These are phyloP conservation scores for Castanopsis chinensis DNA, from an alignment of 306 rosid species.

Conservation along the genomic window DNA sequence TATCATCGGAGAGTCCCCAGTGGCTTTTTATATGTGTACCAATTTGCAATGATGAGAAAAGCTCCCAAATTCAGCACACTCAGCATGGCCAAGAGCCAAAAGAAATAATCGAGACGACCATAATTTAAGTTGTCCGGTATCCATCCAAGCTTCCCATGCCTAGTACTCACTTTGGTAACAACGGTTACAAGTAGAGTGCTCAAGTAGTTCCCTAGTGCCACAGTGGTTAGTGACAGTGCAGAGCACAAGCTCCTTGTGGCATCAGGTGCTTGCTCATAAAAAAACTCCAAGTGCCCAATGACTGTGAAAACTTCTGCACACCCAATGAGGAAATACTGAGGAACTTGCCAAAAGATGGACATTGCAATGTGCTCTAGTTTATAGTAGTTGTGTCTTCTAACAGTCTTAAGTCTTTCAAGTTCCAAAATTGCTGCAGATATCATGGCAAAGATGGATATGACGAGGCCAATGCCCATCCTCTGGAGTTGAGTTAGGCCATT, in stretches of 20 bases:
- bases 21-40: slow-evolving; percentile 54
- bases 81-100: slow-evolving; percentile 38
- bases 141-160: slow-evolving; percentile 44
- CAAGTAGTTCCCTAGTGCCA: slow-evolving; percentile 49
- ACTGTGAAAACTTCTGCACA: slow-evolving; percentile 47
- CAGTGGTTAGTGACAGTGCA: slow-evolving; percentile 46
- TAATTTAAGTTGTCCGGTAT: slow-evolving; percentile 48
- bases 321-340: slow-evolving; percentile 54
- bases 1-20: slow-evolving; percentile 33
- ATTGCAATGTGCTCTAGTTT: slow-evolving; percentile 32
- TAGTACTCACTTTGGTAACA: slow-evolving; percentile 29
- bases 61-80: slow-evolving; percentile 41
- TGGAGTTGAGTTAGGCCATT: slow-evolving; percentile 52
- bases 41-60: slow-evolving; percentile 39
- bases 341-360: slow-evolving; percentile 54
- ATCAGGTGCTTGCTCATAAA: slow-evolving; percentile 55
- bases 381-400: slow-evolving; percentile 31
- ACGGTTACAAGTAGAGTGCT: slow-evolving; percentile 49
- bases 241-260: slow-evolving; percentile 51
- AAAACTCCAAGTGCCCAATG: slow-evolving; percentile 51
- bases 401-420: slow-evolving; percentile 35
- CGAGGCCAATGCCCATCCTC: slow-evolving; percentile 52
- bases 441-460: slow-evolving; percentile 50
- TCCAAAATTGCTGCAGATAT: slow-evolving; percentile 40
- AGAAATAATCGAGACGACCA: slow-evolving; percentile 52